Evolutionary conservation across 108 stramenopile genomes (phyloP).

Genomic region (Ochromonas danica): DNA sequence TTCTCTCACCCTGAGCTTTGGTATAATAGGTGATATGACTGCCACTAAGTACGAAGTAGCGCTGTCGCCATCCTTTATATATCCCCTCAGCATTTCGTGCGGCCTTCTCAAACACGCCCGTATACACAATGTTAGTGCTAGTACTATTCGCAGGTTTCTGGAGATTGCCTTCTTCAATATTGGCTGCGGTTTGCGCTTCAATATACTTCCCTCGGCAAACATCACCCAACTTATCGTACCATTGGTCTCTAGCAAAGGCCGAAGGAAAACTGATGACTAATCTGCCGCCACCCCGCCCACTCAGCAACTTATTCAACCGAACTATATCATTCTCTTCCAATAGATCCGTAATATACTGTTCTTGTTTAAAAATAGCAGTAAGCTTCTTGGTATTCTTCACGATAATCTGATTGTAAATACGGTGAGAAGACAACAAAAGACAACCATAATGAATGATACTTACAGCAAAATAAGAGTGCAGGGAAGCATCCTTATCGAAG

Average conservation of each 20-base stretch:
- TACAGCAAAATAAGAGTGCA: too few species aligned
- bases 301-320: not conserved
- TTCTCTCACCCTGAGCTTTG: not conserved
- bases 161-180: too few species aligned
- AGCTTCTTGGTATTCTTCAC: not conserved
- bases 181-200: not conserved
- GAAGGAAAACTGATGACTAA: constrained; percentile 4
- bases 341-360: not conserved
- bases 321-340: not conserved
- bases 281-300: not conserved
- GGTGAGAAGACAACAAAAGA: too few species aligned
- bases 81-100: not conserved
- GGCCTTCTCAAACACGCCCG: constrained; percentile 7
- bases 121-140: not conserved
- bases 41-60: not conserved
- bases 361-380: not conserved
- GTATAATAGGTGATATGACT: not conserved
- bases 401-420: not conserved
- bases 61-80: not conserved
- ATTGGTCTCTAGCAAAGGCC: not conserved
- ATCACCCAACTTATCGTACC: not conserved
- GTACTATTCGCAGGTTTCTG: not conserved
- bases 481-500: not conserved
- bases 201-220: not conserved
- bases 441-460: too few species aligned